Percentiles rank a stretch among this genome's conserved stretches.
phyloP scores from a whole-genome alignment of 164 flowering plant genomes.

The Macadamia integrifolia region DNA sequence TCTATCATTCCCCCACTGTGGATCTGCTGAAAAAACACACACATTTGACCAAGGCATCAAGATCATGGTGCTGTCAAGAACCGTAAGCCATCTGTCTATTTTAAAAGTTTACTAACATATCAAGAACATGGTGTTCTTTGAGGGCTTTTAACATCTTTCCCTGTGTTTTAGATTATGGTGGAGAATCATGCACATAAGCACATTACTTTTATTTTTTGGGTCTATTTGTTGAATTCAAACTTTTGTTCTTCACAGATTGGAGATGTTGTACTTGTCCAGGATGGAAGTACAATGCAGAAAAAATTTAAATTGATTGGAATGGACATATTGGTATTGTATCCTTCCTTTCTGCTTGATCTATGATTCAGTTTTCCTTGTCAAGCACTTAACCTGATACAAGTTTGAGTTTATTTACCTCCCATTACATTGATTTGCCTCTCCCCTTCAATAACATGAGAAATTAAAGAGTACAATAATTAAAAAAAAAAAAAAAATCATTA shows the following conservation, averaged over 20 bases:
- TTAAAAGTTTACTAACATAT: too few species aligned
- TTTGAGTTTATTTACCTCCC: not conserved
- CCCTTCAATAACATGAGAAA: too few species aligned
- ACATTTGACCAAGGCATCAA: too few species aligned
- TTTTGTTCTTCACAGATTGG: constrained; percentile 51
- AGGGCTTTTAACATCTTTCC: not conserved
- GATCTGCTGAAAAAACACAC: not conserved
- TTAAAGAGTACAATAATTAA: too few species aligned
- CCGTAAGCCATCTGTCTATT: too few species aligned
- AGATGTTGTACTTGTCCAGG: constrained; percentile 74
- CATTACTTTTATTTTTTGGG: not conserved
- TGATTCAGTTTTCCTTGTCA: not conserved
- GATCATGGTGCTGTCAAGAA: too few species aligned
- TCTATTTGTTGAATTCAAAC: not conserved
- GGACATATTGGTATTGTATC: constrained; percentile 62
- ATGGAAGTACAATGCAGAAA: constrained; percentile 63
- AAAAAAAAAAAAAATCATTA: too few species aligned
- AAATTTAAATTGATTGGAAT: constrained; percentile 60
- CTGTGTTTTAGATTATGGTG: not conserved
- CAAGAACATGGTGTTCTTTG: too few species aligned
- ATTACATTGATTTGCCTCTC: too few species aligned
- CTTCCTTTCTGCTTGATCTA: not conserved
- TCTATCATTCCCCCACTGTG: not conserved
- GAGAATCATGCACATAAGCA: not conserved
- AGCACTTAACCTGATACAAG: not conserved